Evolutionary conservation across 805 yeast genomes (phyloP).

Genomic region (Saccharomycopsis capsularis): DNA sequence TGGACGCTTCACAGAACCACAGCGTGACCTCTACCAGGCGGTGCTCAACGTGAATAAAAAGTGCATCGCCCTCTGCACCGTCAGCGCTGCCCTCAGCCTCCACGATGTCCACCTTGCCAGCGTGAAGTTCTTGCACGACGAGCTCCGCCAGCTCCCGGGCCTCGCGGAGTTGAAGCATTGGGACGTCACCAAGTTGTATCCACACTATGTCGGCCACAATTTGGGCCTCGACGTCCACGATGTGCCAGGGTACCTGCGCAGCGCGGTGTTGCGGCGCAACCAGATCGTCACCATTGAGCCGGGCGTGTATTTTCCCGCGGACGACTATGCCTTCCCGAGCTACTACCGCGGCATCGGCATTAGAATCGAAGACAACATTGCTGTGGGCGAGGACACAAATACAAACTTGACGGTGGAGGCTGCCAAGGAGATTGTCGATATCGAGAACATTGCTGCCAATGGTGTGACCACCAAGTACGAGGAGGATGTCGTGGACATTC

Average conservation of each 20-base stretch:
- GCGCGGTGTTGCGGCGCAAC: conserved; percentile 47
- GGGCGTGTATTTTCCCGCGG: conserved; percentile 78
- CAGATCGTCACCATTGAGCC: conserved; percentile 95
- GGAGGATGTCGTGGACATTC: conserved; percentile 35
- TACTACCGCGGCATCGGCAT: conserved; percentile 85
- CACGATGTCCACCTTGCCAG: conserved; percentile 73
- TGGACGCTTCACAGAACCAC: conserved; percentile 68
- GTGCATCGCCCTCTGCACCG: conserved; percentile 68
- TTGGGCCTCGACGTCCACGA: conserved; percentile 91
- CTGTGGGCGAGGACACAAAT: conserved; percentile 54
- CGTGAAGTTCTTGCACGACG: conserved; percentile 49
- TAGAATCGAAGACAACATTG: conserved; percentile 91
- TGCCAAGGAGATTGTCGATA: conserved; percentile 76
- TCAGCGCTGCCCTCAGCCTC: conserved; percentile 43
- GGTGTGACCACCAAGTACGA: conserved; percentile 49
- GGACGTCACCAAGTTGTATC: conserved; percentile 59
- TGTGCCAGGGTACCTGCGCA: conserved; percentile 56
- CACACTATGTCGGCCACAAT: conserved; percentile 95
- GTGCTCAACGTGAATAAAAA: conserved; percentile 75
- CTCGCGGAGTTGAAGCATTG: conserved; percentile 43
- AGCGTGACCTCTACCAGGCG: conserved; percentile 80
- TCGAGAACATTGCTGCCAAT: conserved; percentile 57
- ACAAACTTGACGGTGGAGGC: conserved; percentile 73
- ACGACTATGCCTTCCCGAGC: conserved; percentile 60
- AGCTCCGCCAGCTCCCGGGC: conserved; percentile 62